A percentile compares a stretch with the other conserved stretches of the same genome.
Evolutionary conservation across 345 rosid species (phyloP).

Genomic region (Salix viminalis): DNA sequence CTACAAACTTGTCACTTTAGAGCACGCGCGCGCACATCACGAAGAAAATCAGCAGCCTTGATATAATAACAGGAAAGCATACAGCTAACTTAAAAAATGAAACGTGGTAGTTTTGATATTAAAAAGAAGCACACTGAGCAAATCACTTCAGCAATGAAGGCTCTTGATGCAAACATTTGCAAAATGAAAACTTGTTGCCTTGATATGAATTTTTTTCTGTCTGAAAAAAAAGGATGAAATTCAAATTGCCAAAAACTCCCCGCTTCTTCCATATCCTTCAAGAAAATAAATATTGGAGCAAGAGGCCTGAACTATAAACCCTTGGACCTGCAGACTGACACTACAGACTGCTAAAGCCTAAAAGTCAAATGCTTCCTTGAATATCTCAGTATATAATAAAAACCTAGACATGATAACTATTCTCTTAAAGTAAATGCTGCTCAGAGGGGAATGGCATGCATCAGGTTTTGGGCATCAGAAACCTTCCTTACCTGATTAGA

Average conservation of each 20-base stretch:
- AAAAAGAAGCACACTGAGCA: too few relatives aligned
- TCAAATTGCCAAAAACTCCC: not conserved
- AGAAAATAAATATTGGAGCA: not conserved
- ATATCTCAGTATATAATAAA: not conserved
- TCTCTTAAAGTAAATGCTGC: not conserved
- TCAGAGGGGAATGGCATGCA: not conserved
- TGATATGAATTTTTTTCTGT: not conserved
- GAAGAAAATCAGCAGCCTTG: too few relatives aligned
- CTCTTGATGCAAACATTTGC: not conserved
- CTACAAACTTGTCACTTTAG: too few relatives aligned
- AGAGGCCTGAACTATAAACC: not conserved
- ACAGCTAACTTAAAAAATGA: too few relatives aligned
- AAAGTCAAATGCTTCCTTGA: too few relatives aligned
- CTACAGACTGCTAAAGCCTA: not conserved
- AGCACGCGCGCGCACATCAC: too few relatives aligned
- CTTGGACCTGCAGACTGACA: not conserved
- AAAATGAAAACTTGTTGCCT: not conserved
- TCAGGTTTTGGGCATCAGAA: not conserved
- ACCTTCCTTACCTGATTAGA: conserved; percentile 59
- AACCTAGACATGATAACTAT: not conserved
- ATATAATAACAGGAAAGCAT: too few relatives aligned
- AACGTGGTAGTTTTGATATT: too few relatives aligned
- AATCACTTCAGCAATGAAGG: too few relatives aligned
- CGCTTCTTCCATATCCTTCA: not conserved
- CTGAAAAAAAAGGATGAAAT: not conserved